Base-by-base conservation (phyloP, 352 stramenopile species). In the Blastocystis sp. region DNA sequence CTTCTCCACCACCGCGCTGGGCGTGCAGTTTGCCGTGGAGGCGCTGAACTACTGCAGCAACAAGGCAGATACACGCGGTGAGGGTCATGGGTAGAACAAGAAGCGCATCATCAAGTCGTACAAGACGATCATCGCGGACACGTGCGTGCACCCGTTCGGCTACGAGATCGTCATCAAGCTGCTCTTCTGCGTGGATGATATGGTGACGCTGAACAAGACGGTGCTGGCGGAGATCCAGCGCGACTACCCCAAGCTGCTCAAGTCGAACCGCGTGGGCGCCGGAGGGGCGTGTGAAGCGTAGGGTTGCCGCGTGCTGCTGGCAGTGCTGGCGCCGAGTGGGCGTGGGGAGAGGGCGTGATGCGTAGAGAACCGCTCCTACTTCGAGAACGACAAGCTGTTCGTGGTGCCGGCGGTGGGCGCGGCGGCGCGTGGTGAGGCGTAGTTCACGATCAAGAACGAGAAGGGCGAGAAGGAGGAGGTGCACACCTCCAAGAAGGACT, bases 21-120 rank as follows among this genome's bases (percentile, higher is more conserved):
- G 78, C n/a, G 62, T 61, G 14, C 63, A 78, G 21, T 62, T 48
- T 10, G 61, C 61, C 19, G 61, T 88, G 19, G 74, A 84, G 45
- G 74, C 52, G 45, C 74, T 84, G 59, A 84, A 84, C 40, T 84
- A 84, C 28, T 84, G 74, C 61, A 84, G 48, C 60, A 84, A 84
- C 61, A 84, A 84, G 74, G 74, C 69, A 19, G 2, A 11, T 4
- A n/a, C 10, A 11, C 28, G 21, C 34, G 3, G 10, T 14, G 9
- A 28, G 7, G 4, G 2, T 68, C 21, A 68, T 17, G n/a, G 9
- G 48, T 84, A 84, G 74, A 84, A 84, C 61, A 84, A 84, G 52
- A 62, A 64, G 57, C 65, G 66, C 52, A 84, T 84, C 54, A 69
- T 84, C 17, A 62, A 69, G 14, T 84, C 74, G 19, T 84, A 84